Evolutionary conservation across 495 filamentous ascomycete species (phyloP), one percentile per base, ranked within the genome.

Genomic region (Diplogelasinospora grovesii): DNA sequence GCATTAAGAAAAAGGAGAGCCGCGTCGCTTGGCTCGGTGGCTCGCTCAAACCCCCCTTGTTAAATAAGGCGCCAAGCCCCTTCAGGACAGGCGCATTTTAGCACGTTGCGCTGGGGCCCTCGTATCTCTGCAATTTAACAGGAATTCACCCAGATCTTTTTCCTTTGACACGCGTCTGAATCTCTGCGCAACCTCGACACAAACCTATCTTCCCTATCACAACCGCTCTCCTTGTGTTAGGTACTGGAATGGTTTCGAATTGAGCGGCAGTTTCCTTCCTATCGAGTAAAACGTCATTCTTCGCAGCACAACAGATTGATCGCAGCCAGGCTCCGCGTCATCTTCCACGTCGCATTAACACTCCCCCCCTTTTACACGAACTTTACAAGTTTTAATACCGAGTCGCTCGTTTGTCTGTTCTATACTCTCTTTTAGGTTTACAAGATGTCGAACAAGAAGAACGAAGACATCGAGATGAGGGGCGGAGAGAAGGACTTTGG

Each of bases 391-490:
- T n/a, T n/a, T n/a, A n/a, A n/a, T n/a, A n/a, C n/a, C n/a, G n/a
- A n/a, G n/a, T 48, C 59, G 34, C 55, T 52, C 53, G 49, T 47
- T 51, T 53, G 45, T 31, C 39, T 26, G 28, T 39, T 33, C 37
- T 37, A 20, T 32, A 32, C 20, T 44, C 8, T 25, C 36, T 25
- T 34, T 28, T n/a, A n/a, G n/a, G n/a, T n/a, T n/a, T n/a, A n/a
- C 48, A 56, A 9, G 33, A 73, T 73, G 70, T 56, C 68, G 61
- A 85, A 85, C 61, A 93, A 94, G 75, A 92, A 86, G 66, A 79
- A 82, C 50, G 86, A 94, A 53, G 83, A 87, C 52, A 83, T 81
- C 54, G 65, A 75, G 31, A 73, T 89, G 58, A 76, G 88, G 74
- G 70, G 75, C 49, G 73, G 75, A 41, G 53, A 61, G 39, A 60